These are phyloP conservation scores for Colletotrichum eleusines DNA, from an alignment of 2,329 filamentous ascomycete genomes.

Conservation along the genomic window DNA sequence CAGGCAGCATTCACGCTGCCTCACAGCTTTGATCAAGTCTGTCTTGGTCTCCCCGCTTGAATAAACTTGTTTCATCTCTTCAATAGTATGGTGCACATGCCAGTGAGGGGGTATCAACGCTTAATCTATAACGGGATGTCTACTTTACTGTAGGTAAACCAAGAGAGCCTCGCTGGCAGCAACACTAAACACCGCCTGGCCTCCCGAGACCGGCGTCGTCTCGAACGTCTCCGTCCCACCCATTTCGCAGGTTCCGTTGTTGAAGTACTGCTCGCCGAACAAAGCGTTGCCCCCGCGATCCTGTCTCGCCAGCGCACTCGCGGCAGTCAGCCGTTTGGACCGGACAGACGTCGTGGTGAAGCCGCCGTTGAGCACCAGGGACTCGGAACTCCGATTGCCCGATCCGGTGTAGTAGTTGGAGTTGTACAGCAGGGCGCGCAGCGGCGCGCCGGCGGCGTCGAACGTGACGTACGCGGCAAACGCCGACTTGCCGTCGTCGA, in stretches of 20 bases:
- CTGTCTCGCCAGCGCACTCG: constrained; percentile 29
- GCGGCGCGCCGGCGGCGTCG: constrained; percentile 16
- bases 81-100: too few species aligned
- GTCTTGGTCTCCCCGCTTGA: too few species aligned
- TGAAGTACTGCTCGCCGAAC: constrained; percentile 31
- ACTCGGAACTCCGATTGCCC: constrained; percentile 10
- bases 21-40: too few species aligned
- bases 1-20: too few species aligned
- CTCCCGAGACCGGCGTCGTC: neutral
- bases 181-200: neutral
- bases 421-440: constrained; percentile 58
- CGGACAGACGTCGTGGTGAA: constrained; percentile 7
- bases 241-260: constrained; percentile 24
- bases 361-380: constrained; percentile 5
- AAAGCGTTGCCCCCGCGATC: constrained; percentile 26
- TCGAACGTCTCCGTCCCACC: constrained; percentile 30
- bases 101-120: too few species aligned
- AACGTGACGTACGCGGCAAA: constrained; percentile 63
- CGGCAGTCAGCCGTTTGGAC: constrained; percentile 26
- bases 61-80: too few species aligned
- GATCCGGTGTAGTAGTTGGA: constrained; percentile 55
- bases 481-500: constrained; percentile 57
- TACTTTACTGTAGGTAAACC: neutral
- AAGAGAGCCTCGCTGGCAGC: neutral
- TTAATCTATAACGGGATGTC: too few species aligned